These are phyloP conservation scores for Phytophthora podocarpi DNA, from an alignment of 352 stramenopile species.

Conservation along the genomic window DNA sequence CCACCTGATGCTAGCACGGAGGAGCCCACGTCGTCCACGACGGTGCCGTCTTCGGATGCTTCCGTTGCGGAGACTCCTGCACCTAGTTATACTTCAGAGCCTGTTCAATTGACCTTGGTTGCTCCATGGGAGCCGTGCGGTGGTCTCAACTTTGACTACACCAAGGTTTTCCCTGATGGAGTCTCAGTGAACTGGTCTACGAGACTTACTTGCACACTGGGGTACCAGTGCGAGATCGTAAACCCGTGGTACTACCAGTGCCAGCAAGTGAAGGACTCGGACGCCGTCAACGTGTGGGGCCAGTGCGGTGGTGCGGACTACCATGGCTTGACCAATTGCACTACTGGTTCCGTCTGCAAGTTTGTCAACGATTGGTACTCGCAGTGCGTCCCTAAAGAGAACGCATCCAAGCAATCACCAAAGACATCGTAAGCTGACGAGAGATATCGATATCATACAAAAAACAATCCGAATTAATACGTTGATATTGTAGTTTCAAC, in stretches of 20 bases:
- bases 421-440: too few species aligned
- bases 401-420: too few species aligned
- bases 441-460: too few species aligned
- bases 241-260: conserved; percentile 48
- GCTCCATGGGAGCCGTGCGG: conserved; percentile 37
- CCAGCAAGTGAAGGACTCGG: conserved; percentile 14
- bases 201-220: conserved; percentile 25
- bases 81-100: too few species aligned
- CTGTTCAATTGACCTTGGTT: not conserved
- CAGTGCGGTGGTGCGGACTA: conserved; percentile 28
- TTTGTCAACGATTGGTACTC: conserved; percentile 50
- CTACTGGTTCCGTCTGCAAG: conserved; percentile 30
- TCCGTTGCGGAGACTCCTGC: too few species aligned
- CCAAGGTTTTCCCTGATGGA: conserved; percentile 20
- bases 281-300: conserved; percentile 30
- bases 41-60: not conserved
- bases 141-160: conserved; percentile 37
- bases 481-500: too few species aligned
- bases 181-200: conserved; percentile 14
- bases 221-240: conserved; percentile 40
- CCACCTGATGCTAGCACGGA: not conserved
- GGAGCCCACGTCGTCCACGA: not conserved
- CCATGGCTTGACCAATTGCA: conserved; percentile 22
- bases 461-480: too few species aligned
- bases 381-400: conserved; percentile 41